These are phyloP conservation scores for Boletus barrowsii DNA, from an alignment of 768 basidiomycete species.

Conservation along the genomic window DNA sequence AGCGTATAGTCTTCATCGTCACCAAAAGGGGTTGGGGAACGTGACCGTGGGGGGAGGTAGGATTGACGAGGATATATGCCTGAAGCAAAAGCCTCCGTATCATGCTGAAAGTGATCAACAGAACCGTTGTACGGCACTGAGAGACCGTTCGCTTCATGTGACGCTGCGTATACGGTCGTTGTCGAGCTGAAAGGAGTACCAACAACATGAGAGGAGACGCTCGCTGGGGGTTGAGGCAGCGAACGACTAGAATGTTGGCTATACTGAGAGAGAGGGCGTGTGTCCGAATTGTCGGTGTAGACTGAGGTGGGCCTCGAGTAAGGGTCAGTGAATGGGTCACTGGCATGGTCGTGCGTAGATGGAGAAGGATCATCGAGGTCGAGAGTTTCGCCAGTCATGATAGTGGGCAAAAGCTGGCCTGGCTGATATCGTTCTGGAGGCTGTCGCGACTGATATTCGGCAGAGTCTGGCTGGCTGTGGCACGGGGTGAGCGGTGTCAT, in stretches of 20 bases:
- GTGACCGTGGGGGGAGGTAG: constrained; percentile 56
- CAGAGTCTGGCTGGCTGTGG: constrained; percentile 8
- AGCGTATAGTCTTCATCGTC: constrained; percentile 72
- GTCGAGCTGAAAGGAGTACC: constrained; percentile 26
- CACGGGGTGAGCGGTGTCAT: not conserved
- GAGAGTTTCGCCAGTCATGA: constrained; percentile 63
- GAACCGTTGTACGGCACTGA: constrained; percentile 32
- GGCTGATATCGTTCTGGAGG: constrained; percentile 49
- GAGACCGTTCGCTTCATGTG: constrained; percentile 21
- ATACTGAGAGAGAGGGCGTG: constrained; percentile 33
- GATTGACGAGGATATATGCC: constrained; percentile 51
- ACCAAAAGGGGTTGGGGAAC: constrained; percentile 72
- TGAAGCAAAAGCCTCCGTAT: constrained; percentile 68
- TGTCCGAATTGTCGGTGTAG: constrained; percentile 27
- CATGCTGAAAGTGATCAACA: constrained; percentile 60
- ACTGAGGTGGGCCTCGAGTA: constrained; percentile 28
- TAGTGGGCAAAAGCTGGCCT: constrained; percentile 58
- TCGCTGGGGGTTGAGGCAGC: constrained; percentile 24
- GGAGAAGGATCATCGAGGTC: constrained; percentile 41
- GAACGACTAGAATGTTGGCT: constrained; percentile 32
- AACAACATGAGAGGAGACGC: constrained; percentile 11
- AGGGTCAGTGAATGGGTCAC: constrained; percentile 28
- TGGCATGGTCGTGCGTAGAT: constrained; percentile 24
- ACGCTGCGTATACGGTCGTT: constrained; percentile 1
- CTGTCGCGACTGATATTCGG: constrained; percentile 7